Evolutionary conservation across 116 monocot species (phyloP).

Genomic region (Zostera marina): DNA sequence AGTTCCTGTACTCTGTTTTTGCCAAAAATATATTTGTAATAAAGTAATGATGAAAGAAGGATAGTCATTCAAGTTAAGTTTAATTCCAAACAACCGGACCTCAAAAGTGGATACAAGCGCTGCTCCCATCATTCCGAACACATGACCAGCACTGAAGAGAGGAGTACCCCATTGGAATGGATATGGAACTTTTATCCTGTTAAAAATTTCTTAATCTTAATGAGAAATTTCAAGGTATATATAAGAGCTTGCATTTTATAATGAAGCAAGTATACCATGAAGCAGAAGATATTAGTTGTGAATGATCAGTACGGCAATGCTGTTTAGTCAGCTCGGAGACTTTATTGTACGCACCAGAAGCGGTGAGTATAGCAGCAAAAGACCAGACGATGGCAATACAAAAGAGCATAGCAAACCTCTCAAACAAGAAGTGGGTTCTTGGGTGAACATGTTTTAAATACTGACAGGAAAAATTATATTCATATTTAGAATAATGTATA

Average conservation of each 20-base stretch:
- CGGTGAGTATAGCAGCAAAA: constrained; percentile 77
- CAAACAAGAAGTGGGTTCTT: constrained; percentile 26
- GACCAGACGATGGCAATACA: constrained; percentile 59
- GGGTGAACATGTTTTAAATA: constrained; percentile 37
- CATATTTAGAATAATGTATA: not conserved
- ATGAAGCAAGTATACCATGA: constrained; percentile 32
- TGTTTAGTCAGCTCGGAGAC: constrained; percentile 39
- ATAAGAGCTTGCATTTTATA: not conserved
- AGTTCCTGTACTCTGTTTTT: constrained; percentile 48
- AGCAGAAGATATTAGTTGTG: constrained; percentile 61
- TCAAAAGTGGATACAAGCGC: constrained; percentile 61
- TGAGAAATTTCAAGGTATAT: not conserved
- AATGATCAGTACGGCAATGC: constrained; percentile 68
- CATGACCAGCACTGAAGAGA: constrained; percentile 62
- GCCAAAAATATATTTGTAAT: too few relatives aligned
- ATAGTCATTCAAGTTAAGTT: not conserved
- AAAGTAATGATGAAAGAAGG: too few relatives aligned
- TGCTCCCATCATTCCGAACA: constrained; percentile 88
- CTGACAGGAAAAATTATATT: constrained; percentile 15
- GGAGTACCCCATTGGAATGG: constrained; percentile 93
- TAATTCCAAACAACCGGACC: constrained; percentile 18
- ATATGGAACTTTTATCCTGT: constrained; percentile 68
- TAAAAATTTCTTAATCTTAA: too few relatives aligned
- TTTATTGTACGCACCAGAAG: constrained; percentile 62
- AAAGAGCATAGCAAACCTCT: constrained; percentile 54